Percentiles rank a stretch among this genome's conserved stretches.
Conservation (phyloP, 441 rosid genomes). For the Jatropha podagrica region DNA sequence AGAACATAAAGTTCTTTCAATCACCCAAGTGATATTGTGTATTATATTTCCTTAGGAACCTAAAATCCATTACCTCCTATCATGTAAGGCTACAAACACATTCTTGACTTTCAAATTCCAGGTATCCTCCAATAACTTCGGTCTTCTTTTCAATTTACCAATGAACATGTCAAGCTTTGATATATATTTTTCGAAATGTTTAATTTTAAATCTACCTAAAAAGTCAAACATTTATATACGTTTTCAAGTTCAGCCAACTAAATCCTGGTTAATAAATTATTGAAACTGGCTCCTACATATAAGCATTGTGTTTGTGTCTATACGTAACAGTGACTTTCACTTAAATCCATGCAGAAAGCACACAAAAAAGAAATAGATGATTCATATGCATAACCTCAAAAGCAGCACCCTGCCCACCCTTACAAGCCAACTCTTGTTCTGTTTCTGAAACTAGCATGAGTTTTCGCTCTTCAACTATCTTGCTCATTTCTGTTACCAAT, state of each 20-base stretch:
- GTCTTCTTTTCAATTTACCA: not conserved
- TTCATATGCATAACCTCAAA: conserved; percentile 64
- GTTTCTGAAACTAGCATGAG: conserved; percentile 94
- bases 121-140: not conserved
- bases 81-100: not conserved
- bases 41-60: conserved; percentile 4
- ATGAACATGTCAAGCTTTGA: not conserved
- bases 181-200: not conserved
- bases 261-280: too few relatives aligned
- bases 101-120: not conserved
- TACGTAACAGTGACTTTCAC: not conserved
- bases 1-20: not conserved
- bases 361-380: conserved; percentile 1
- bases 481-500: conserved; percentile 99
- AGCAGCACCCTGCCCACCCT: conserved; percentile 96
- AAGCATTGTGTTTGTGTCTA: too few relatives aligned
- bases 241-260: not conserved
- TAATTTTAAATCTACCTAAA: not conserved
- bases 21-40: not conserved
- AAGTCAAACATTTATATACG: not conserved
- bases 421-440: conserved; percentile 97
- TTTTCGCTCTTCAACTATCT: conserved; percentile 86
- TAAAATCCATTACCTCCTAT: not conserved
- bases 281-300: too few relatives aligned
- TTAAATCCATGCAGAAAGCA: not conserved